Evolutionary conservation across 805 yeast species (phyloP).

Genomic region (Wickerhamiella parazyma): DNA sequence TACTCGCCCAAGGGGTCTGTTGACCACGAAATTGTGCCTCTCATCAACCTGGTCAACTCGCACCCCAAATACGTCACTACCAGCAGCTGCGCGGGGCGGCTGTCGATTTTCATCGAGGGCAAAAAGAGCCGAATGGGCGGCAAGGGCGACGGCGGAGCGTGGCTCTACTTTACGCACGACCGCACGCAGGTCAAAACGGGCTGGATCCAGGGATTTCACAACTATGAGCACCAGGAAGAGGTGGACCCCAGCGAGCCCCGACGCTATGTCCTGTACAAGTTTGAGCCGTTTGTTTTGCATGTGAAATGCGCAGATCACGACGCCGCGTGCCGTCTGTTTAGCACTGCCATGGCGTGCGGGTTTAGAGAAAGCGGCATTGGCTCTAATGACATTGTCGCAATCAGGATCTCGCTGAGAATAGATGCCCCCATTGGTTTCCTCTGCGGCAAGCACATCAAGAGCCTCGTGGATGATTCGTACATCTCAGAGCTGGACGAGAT

Average conservation of each 20-base stretch:
- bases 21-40: constrained; percentile 60
- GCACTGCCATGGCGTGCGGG: constrained; percentile 70
- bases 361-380: constrained; percentile 83
- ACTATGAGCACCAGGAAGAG: constrained; percentile 12
- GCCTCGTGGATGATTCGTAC: constrained; percentile 41
- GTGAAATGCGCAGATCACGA: constrained; percentile 56
- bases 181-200: constrained; percentile 29
- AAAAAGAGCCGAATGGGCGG: constrained; percentile 54
- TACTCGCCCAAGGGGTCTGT: constrained; percentile 79
- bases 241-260: constrained; percentile 17
- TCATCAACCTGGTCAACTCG: constrained; percentile 52
- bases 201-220: constrained; percentile 20
- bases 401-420: constrained; percentile 57
- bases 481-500: constrained; percentile 38
- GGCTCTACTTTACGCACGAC: constrained; percentile 73
- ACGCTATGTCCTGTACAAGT: constrained; percentile 61
- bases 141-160: constrained; percentile 72
- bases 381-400: constrained; percentile 59
- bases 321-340: constrained; percentile 48
- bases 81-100: constrained; percentile 78
- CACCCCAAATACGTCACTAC: constrained; percentile 66
- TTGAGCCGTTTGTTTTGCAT: constrained; percentile 75
- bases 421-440: constrained; percentile 66
- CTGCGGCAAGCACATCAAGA: constrained; percentile 24
- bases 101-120: constrained; percentile 73